Evolutionary conservation across 1,284 basidiomycete genomes (phyloP).

Genomic region (Sporisorium scitamineum): DNA sequence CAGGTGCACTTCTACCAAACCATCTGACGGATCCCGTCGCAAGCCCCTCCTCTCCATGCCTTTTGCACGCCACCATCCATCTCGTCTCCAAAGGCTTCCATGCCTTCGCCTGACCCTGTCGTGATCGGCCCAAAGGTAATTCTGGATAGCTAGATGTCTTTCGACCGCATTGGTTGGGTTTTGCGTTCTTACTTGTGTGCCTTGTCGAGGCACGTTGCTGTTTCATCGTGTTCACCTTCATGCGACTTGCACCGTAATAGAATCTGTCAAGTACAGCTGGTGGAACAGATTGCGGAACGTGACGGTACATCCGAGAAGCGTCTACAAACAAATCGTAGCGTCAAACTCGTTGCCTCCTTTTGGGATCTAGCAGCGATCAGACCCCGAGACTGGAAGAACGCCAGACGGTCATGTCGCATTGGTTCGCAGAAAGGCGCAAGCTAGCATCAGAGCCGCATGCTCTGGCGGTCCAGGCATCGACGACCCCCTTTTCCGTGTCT

Average conservation of each 20-base stretch:
- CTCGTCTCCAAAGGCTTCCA: not conserved
- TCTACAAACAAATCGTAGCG: constrained; percentile 2
- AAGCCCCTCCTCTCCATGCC: not conserved
- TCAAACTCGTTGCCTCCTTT: not conserved
- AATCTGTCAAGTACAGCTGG: not conserved
- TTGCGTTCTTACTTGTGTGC: constrained; percentile 6
- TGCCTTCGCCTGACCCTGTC: not conserved
- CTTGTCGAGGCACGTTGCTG: constrained; percentile 6
- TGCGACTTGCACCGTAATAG: not conserved
- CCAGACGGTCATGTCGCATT: not conserved
- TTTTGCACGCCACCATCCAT: constrained; percentile 5
- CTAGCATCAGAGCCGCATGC: not conserved
- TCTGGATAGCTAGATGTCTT: not conserved
- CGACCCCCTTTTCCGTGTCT: constrained; percentile 17
- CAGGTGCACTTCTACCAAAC: constrained; percentile 23
- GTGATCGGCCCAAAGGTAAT: not conserved
- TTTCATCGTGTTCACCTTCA: not conserved
- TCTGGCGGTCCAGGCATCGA: not conserved
- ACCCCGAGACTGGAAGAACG: not conserved
- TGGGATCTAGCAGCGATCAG: not conserved
- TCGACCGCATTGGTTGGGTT: not conserved
- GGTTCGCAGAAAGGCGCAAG: not conserved
- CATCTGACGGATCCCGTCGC: constrained; percentile 22
- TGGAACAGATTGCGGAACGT: not conserved
- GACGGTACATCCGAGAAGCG: too few species aligned